Evolutionary conservation across 177 flowering plant species (phyloP).

Genomic region (Vitis hybrid): DNA sequence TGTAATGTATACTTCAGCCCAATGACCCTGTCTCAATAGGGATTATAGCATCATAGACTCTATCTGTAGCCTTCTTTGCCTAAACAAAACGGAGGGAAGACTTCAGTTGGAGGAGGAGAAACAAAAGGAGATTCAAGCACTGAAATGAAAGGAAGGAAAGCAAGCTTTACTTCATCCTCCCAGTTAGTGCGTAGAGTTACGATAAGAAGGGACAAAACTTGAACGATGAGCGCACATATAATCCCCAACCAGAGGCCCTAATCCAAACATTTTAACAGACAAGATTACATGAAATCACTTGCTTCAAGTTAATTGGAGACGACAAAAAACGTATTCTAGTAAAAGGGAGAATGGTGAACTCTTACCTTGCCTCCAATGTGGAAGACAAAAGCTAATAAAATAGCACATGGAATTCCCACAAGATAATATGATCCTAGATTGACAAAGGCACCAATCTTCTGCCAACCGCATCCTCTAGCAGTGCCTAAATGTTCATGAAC

Average conservation of each 20-base stretch:
- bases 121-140: too few relatives aligned
- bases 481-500: constrained; percentile 25
- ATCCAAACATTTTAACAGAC: neutral
- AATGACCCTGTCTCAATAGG: constrained; percentile 17
- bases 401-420: constrained; percentile 50
- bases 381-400: constrained; percentile 46
- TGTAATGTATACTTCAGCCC: neutral
- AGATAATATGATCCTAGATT: constrained; percentile 61
- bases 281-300: neutral
- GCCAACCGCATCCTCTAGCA: constrained; percentile 74
- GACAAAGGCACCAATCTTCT: constrained; percentile 54
- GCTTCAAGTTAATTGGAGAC: too few relatives aligned
- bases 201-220: constrained; percentile 36
- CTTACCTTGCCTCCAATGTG: constrained; percentile 55
- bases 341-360: neutral
- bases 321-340: neutral
- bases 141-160: neutral
- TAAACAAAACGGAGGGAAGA: constrained; percentile 11
- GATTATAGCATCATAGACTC: constrained; percentile 38
- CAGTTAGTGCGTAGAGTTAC: constrained; percentile 60
- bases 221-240: constrained; percentile 52
- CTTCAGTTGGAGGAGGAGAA: neutral
- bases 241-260: constrained; percentile 81
- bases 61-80: constrained; percentile 59
- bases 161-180: constrained; percentile 51